Evolutionary conservation across 1,284 basidiomycete genomes (phyloP), one percentile per base, ranked within the genome.

Genomic region (Volvariella surrecta): DNA sequence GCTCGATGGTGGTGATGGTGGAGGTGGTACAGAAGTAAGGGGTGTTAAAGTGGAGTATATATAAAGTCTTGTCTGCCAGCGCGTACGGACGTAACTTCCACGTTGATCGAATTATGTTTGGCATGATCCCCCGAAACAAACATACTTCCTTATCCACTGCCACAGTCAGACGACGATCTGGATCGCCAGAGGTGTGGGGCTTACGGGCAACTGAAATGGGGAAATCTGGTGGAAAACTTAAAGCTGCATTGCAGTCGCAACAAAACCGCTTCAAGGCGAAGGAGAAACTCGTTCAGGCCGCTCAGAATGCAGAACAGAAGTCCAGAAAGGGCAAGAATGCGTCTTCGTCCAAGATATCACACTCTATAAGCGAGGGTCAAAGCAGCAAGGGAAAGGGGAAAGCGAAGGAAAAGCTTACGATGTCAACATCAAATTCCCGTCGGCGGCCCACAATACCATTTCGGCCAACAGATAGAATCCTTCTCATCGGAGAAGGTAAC

Each of bases 401-500:
- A 50, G 58, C 50, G 21, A 55, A 55, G 44, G 24, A 28, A 28
- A 28, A 28, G 24, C 6, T 11, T 28, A 11, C 22, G 10, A 13
- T 19, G 24, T 2, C 20, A 22, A 37, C 24, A 15, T 17, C 15
- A 44, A 30, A 15, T 10, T 37, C 4, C 34, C 17, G 20, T 37
- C 60, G 52, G n/a, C 66, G 60, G 22, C 62, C 67, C 1, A 82
- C 73, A 0, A 67, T 87, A n/a, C 91, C 92, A 0, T 92, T 94
- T 62, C 64, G 60, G 3, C 54, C 72, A 0, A 80, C 79, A 20
- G 90, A 97, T 58, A 81, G 68, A 34, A 84, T 98, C 38, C 73
- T 98, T 11, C 74, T 97, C 30, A 69, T 98, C 40, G 94, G 95
- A n/a, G 94, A 98, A 66, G 90, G 89, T 19, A 93, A 98, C 61